Conservation (phyloP, 148 eudicot species). For the Rhododendron ferrugineum region DNA sequence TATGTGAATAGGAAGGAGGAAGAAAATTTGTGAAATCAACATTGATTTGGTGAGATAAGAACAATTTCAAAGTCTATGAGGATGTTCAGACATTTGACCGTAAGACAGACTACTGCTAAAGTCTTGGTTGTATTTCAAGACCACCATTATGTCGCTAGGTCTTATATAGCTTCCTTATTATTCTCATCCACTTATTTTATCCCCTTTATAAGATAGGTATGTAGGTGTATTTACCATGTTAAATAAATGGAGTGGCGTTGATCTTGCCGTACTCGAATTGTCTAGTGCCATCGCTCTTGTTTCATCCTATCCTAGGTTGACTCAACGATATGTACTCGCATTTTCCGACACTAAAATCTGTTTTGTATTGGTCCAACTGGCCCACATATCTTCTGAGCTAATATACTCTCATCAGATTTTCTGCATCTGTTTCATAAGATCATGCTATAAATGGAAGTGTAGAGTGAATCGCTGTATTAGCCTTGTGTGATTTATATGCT, state of each 20-base stretch:
- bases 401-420: background rate
- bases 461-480: background rate
- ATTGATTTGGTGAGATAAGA: background rate
- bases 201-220: background rate
- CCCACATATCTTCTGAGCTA: background rate
- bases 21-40: background rate
- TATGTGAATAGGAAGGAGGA: background rate
- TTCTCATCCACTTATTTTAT: background rate
- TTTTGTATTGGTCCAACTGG: background rate
- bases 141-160: background rate
- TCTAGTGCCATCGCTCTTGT: background rate
- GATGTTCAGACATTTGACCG: background rate
- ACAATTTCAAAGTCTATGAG: background rate
- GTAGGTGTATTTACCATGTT: background rate
- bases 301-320: background rate
- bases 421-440: background rate
- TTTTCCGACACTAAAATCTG: background rate
- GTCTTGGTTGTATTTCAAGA: background rate
- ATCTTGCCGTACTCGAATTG: background rate
- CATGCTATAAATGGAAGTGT: background rate
- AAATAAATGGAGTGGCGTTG: background rate
- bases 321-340: background rate
- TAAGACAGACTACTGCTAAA: background rate
- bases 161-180: background rate
- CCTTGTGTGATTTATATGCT: background rate